These are phyloP conservation scores for Fusarium agapanthi DNA, from an alignment of 2,329 filamentous ascomycete genomes.

Conservation along the genomic window DNA sequence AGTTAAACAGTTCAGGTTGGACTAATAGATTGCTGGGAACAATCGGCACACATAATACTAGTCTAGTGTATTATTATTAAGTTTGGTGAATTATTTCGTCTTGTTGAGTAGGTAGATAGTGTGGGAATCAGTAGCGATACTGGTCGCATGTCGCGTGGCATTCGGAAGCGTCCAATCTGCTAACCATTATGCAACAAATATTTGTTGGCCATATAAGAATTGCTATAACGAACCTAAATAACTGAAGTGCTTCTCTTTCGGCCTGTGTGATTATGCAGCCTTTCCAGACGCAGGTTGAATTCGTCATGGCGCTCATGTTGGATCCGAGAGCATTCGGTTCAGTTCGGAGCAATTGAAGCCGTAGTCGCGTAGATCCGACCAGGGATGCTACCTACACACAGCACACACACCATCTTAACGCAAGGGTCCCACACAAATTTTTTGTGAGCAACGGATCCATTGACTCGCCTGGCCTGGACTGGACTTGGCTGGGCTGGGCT, in stretches of 20 bases:
- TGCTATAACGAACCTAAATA: neutral
- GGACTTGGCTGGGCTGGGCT: neutral
- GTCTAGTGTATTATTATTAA: constrained; percentile 1
- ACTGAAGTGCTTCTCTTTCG: neutral
- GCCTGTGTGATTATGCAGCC: neutral
- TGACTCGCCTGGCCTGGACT: neutral
- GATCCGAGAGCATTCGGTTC: constrained; percentile 21
- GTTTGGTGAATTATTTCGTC: neutral
- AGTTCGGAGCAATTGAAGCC: constrained; percentile 30
- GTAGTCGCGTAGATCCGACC: constrained; percentile 34
- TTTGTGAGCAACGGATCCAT: constrained; percentile 17
- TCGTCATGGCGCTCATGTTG: constrained; percentile 6
- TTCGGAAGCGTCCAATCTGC: neutral
- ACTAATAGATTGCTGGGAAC: neutral
- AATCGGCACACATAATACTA: neutral
- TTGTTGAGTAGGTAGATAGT: neutral
- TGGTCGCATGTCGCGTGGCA: neutral
- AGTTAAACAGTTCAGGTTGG: neutral
- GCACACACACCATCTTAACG: neutral
- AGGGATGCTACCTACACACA: neutral
- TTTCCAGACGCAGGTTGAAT: neutral
- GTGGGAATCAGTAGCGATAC: neutral
- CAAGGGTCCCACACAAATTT: constrained; percentile 38
- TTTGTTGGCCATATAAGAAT: neutral
- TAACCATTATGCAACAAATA: neutral